These are phyloP conservation scores for Brassica balearica DNA, from an alignment of 441 rosid species.

Conservation along the genomic window DNA sequence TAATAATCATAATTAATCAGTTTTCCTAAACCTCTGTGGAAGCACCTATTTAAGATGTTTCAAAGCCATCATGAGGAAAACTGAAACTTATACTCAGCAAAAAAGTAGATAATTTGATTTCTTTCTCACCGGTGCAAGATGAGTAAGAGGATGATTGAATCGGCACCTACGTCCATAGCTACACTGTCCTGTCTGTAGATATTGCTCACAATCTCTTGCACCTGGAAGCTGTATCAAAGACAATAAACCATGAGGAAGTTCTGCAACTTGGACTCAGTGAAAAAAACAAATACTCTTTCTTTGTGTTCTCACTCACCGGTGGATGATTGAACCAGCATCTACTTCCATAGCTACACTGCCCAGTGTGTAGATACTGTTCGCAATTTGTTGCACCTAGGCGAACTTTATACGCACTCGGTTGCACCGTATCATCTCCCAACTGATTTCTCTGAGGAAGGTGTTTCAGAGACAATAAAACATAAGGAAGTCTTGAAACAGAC, in stretches of 20 bases:
- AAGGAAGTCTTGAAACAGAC: not conserved
- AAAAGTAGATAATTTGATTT: not conserved
- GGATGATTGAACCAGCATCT: constrained; percentile 69
- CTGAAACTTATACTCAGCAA: not conserved
- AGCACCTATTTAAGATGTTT: not conserved
- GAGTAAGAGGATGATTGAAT: constrained; percentile 66
- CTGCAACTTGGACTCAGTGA: not conserved
- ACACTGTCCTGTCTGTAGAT: constrained; percentile 37
- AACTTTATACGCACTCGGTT: constrained; percentile 3
- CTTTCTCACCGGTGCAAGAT: constrained; percentile 29
- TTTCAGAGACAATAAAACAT: not conserved
- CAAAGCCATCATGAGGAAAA: not conserved
- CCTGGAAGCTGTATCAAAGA: constrained; percentile 42
- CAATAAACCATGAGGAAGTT: not conserved
- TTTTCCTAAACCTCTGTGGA: not conserved
- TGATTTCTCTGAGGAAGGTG: not conserved
- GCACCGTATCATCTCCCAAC: not conserved
- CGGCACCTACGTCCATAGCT: constrained; percentile 63
- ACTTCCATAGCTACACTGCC: constrained; percentile 56
- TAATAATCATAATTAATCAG: not conserved
- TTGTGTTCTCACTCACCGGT: not conserved
- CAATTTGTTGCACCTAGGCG: constrained; percentile 45
- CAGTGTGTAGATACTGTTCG: not conserved
- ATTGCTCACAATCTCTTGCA: not conserved
- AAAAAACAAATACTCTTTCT: not conserved